These are phyloP conservation scores for Colletotrichum cordylinicola DNA, from an alignment of 2,329 filamentous ascomycete genomes.

Conservation along the genomic window DNA sequence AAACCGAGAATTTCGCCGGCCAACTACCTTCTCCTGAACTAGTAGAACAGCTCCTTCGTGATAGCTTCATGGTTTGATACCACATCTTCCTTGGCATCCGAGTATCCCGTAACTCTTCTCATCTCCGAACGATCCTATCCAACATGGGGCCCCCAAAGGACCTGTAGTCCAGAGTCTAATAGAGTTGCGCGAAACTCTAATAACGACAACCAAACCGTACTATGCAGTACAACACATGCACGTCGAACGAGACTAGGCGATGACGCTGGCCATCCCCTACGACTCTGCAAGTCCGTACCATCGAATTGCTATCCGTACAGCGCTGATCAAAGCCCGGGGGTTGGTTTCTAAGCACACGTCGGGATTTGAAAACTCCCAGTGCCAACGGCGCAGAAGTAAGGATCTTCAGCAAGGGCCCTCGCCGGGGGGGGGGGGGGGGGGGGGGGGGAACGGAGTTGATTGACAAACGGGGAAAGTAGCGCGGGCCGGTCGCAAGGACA, in stretches of 20 bases:
- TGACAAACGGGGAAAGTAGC: conserved; percentile 2
- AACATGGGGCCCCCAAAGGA: not conserved
- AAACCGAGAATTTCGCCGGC: not conserved
- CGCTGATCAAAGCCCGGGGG: not conserved
- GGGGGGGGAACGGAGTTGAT: not conserved
- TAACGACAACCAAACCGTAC: not conserved
- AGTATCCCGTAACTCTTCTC: not conserved
- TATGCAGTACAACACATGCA: not conserved
- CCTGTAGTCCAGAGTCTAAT: not conserved
- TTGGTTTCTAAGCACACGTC: not conserved
- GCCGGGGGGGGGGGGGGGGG: not conserved
- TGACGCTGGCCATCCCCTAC: not conserved
- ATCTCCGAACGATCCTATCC: not conserved
- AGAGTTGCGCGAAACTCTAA: not conserved
- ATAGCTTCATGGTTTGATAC: not conserved
- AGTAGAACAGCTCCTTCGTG: not conserved
- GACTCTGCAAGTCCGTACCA: not conserved
- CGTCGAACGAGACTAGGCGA: not conserved
- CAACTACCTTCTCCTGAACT: not conserved
- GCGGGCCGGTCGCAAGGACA: not conserved
- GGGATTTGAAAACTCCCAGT: not conserved
- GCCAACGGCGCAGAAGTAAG: not conserved
- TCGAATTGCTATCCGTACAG: not conserved
- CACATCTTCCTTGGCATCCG: not conserved
- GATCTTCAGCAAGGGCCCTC: conserved; percentile 1